A percentile compares a stretch with the other conserved stretches of the same genome.
Conservation (phyloP, 2,329 filamentous ascomycete species). For the Colletotrichum aenigma region DNA sequence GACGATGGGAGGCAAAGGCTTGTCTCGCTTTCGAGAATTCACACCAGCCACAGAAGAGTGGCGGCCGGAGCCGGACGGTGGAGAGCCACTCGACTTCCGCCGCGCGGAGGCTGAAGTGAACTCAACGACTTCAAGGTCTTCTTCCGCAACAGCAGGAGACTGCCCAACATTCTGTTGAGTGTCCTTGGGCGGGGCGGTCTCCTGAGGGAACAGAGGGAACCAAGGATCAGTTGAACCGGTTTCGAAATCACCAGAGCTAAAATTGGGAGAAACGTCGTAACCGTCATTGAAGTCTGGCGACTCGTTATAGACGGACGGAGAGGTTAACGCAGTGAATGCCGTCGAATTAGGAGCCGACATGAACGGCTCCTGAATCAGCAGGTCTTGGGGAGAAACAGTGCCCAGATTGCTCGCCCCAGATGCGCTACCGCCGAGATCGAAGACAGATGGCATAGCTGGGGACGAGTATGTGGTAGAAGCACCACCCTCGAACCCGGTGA, state of each 20-base stretch:
- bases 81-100: slow-evolving; percentile 53
- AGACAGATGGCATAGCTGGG: slow-evolving; percentile 52
- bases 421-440: slow-evolving; percentile 55
- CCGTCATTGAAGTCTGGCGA: slow-evolving; percentile 75
- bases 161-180: slow-evolving; percentile 25
- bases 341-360: slow-evolving; percentile 82
- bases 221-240: slow-evolving; percentile 60
- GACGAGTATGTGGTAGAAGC: slow-evolving; percentile 57
- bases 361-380: slow-evolving; percentile 72
- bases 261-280: slow-evolving; percentile 65
- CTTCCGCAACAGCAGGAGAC: slow-evolving; percentile 48
- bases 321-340: slow-evolving; percentile 83
- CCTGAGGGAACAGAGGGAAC: slow-evolving; percentile 74
- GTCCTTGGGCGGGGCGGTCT: slow-evolving; percentile 6
- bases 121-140: slow-evolving; percentile 52
- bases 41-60: slow-evolving; percentile 76
- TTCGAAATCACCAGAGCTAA: slow-evolving; percentile 51
- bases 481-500: slow-evolving; percentile 60
- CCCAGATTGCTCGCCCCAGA: slow-evolving; percentile 60
- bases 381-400: slow-evolving; percentile 85
- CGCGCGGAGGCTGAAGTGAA: slow-evolving; percentile 42
- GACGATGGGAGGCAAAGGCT: slow-evolving; percentile 79
- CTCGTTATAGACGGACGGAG: slow-evolving; percentile 78
- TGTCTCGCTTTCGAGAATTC: slow-evolving; percentile 75
- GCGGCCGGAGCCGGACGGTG: slow-evolving; percentile 47